Base-by-base conservation (phyloP, 352 stramenopile species). In the Globisporangium splendens region DNA sequence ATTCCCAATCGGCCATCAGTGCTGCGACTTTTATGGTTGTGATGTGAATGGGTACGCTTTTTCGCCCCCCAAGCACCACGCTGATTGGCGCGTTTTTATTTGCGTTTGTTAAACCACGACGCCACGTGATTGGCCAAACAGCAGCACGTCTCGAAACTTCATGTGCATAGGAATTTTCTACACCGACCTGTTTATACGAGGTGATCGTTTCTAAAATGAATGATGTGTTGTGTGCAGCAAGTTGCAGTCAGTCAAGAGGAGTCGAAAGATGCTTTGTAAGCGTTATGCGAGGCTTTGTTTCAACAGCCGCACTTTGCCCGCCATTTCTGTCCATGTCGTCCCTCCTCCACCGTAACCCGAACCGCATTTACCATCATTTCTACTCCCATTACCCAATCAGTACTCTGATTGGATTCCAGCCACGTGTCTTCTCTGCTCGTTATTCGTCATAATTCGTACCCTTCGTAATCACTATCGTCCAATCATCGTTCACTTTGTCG, bases 361-460 rank as follows among this genome's bases (percentile, higher is more conserved):
- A 18, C 46, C 39, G 39, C 14, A 41, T 3, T 22, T 42, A 57
- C 51, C 51, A 57, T 42, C 51, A 57, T 41, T 57, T 39, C 38
- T 14, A 6, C 39, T 0, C 42, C 20, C 51, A 22, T 46, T 18
- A 22, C 1, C 43, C 51, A 46, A 17, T 43, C 1, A 20, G 18
- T 0, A 35, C 20, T 5, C 22, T 54, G 20, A 63, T 63, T 67
- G 53, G 63, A 14, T 5, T 52, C 17, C 24, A 41, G 61, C 46
- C 64, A 69, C 68, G 64, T 61, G 68, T 33, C 49, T 12, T 17
- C 10, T 0, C 1, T 1, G 7, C 12, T 43, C n/a, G 6, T 50
- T 0, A 65, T 70, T 72, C 56, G 64, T 12, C 50, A 17, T 61
- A 66, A 67, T 31, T 10, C 12, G 13, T 4, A 44, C n/a, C 24